Evolutionary conservation across 805 yeast genomes (phyloP), one percentile per base, ranked within the genome.

Genomic region (Helenozyma baotianmanensis): DNA sequence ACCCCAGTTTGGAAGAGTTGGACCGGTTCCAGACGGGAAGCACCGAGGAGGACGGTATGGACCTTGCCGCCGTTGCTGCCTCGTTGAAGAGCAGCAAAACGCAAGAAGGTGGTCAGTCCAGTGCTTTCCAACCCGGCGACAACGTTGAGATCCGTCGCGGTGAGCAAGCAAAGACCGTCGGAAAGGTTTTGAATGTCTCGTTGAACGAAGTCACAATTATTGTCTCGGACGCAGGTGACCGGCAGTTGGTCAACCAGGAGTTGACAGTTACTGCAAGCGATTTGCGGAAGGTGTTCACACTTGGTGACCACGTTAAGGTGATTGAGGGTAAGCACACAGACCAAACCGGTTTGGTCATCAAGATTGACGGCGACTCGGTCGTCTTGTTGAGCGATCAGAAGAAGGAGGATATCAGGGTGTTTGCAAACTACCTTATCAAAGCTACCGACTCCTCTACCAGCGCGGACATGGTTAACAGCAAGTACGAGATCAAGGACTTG

Each of bases 291-390:
- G 78, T 84, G 34, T 90, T 90, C 60, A 62, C 73, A 33, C 78
- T 86, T 25, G 98, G 98, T 70, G 97, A 90, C 58, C 97, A 92
- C 57, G 96, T 92, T 14, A 80, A 95, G 37, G 92, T 90, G 21
- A 74, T 84, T 23, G 85, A 80, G 53, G 98, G 98, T 54, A 87
- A 84, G 52, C 95, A 86, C 58, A 70, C 78, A 33, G 96, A 90
- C 51, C 96, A 89, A 53, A 87, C 96, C 22, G 98, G 98, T 64
- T 72, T 92, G 64, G 95, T 92, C 31, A 88, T 92, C 25, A 73
- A 78, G 45, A 76, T 86, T 15, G 74, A 76, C 33, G 84, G 81
- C 30, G 95, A 89, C 53, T 85, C 87, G 40, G 97, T 89, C 16
- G 85, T 95, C 0, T 72, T 92, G 44, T 76, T 92, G 45, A 82